Evolutionary conservation across 2,329 filamentous ascomycete genomes (phyloP).

Genomic region (Fusarium sp.): DNA sequence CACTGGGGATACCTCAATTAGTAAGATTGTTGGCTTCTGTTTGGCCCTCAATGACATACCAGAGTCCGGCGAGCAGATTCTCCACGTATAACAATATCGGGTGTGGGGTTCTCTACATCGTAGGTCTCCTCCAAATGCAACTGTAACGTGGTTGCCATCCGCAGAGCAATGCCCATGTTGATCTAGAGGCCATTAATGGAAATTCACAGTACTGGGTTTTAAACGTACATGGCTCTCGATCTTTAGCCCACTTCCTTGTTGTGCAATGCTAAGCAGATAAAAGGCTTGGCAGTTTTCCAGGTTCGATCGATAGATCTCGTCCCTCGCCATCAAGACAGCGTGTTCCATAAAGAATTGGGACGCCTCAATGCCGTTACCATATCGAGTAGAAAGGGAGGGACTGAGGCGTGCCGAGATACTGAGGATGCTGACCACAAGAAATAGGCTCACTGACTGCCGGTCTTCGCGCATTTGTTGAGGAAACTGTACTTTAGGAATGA

Average conservation of each 20-base stretch:
- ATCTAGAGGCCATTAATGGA: conserved; percentile 54
- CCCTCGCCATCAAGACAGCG: conserved; percentile 61
- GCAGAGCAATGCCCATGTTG: conserved; percentile 68
- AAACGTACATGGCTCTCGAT: conserved; percentile 66
- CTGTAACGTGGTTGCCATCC: conserved; percentile 68
- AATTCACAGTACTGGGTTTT: not conserved
- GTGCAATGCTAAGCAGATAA: conserved; percentile 69
- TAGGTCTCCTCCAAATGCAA: conserved; percentile 70
- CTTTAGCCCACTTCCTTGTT: conserved; percentile 67
- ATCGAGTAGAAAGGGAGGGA: conserved; percentile 60
- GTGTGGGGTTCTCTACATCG: conserved; percentile 56
- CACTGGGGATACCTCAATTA: conserved; percentile 55
- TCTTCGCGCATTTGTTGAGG: conserved; percentile 61
- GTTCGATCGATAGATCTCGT: conserved; percentile 64
- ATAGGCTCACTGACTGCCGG: conserved; percentile 64
- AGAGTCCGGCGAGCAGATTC: conserved; percentile 70
- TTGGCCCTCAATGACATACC: conserved; percentile 53
- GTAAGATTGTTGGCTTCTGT: not conserved
- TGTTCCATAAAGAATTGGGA: conserved; percentile 67
- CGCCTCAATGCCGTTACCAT: conserved; percentile 65
- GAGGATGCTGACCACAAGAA: conserved; percentile 67
- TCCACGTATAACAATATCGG: conserved; percentile 61
- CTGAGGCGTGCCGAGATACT: conserved; percentile 69
- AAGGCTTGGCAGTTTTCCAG: conserved; percentile 70
- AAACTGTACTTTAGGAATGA: conserved; percentile 68